phyloP scores from a whole-genome alignment of 441 rosid species.

The Hypseocharis bilobata region DNA sequence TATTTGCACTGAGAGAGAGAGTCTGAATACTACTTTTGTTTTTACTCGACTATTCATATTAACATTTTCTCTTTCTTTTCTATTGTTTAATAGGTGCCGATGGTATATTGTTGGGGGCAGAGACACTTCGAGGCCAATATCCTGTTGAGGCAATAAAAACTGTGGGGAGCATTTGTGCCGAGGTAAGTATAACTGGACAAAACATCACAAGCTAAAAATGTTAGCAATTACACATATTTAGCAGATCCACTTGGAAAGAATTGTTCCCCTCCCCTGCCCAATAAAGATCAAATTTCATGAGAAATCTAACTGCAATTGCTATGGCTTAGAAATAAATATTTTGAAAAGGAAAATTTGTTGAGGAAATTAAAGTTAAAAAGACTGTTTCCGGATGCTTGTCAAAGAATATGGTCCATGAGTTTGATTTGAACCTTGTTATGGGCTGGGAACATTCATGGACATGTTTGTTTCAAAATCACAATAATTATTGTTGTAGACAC shows the following conservation, averaged over 20 bases:
- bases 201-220: not conserved
- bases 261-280: not conserved
- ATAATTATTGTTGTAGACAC: too few relatives aligned
- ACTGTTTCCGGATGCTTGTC: not conserved
- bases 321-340: not conserved
- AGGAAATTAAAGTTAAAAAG: not conserved
- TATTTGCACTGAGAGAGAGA: not conserved
- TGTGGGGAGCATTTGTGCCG: constrained; percentile 26
- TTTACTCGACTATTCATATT: not conserved
- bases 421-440: not conserved
- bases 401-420: not conserved
- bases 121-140: constrained; percentile 26
- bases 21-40: not conserved
- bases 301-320: not conserved
- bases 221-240: not conserved
- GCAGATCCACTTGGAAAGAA: not conserved
- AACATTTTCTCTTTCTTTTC: not conserved
- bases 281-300: not conserved
- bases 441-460: not conserved
- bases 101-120: constrained; percentile 27
- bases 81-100: constrained; percentile 24
- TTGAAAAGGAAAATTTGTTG: not conserved
- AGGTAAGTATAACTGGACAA: constrained; percentile 13
- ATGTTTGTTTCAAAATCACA: too few relatives aligned
- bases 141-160: constrained; percentile 21